These are phyloP conservation scores for Cnidoscolus chayamansa DNA, from an alignment of 441 rosid species.

Conservation along the genomic window DNA sequence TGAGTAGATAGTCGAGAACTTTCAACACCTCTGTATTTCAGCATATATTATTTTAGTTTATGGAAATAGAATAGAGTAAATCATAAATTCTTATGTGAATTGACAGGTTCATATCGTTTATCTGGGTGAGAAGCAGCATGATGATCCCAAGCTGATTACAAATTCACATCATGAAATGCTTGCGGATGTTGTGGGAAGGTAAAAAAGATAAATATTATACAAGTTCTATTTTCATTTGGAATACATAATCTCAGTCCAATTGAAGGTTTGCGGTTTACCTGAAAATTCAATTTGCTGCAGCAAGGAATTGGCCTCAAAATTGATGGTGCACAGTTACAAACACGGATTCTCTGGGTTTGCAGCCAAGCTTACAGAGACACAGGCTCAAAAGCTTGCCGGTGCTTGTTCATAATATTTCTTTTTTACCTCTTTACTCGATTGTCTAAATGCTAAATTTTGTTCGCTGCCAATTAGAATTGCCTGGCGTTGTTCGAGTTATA, in stretches of 20 bases:
- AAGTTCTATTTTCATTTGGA: no score
- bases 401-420: not conserved
- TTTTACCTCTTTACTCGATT: not conserved
- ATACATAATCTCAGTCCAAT: not conserved
- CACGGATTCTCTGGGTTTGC: conserved; percentile 77
- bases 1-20: conserved; percentile 9
- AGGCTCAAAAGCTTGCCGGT: conserved; percentile 59
- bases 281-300: conserved; percentile 35
- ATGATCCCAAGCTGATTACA: conserved; percentile 28
- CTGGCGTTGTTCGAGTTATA: conserved; percentile 51
- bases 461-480: conserved; percentile 35
- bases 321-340: conserved; percentile 61
- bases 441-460: not conserved
- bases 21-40: not conserved
- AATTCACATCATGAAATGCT: conserved; percentile 45
- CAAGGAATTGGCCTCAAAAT: conserved; percentile 43
- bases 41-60: not conserved
- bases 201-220: not conserved
- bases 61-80: not conserved
- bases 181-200: conserved; percentile 46
- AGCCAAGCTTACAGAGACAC: conserved; percentile 53
- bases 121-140: conserved; percentile 39
- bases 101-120: conserved; percentile 48
- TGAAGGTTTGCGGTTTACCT: conserved; percentile 7
- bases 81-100: conserved; percentile 7